A percentile compares a stretch with the other conserved stretches of the same genome.
These are phyloP conservation scores for Diaporthe sp. DNA, from an alignment of 2,329 filamentous ascomycete genomes.

Conservation along the genomic window DNA sequence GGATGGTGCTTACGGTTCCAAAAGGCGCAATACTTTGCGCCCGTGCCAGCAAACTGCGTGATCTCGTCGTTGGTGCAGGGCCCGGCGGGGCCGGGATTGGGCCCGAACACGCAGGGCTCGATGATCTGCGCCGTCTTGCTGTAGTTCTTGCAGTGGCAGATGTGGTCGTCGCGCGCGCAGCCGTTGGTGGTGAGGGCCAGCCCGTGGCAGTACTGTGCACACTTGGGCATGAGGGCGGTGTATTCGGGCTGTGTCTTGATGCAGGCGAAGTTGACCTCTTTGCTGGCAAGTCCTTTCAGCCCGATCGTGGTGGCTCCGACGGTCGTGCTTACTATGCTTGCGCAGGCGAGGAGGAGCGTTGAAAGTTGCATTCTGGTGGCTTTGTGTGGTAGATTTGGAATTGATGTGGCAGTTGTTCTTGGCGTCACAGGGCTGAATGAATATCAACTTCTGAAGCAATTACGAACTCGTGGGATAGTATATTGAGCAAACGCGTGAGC, in stretches of 20 bases:
- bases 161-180: conserved; percentile 10
- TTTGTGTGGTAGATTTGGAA: background rate
- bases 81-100: background rate
- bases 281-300: background rate
- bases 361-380: background rate
- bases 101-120: conserved; percentile 11
- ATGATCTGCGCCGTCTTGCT: conserved; percentile 8
- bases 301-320: background rate
- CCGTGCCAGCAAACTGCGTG: background rate
- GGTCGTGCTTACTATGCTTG: background rate
- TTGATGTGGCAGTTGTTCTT: background rate
- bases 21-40: background rate
- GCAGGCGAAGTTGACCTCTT: conserved; percentile 11
- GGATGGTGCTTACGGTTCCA: background rate
- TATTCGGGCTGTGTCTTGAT: conserved; percentile 23
- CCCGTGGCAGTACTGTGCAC: conserved; percentile 14
- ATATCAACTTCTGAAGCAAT: background rate
- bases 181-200: background rate
- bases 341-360: background rate
- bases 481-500: background rate
- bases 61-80: background rate
- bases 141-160: conserved; percentile 30
- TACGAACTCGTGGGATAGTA: background rate
- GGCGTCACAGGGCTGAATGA: background rate
- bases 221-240: conserved; percentile 8